Base-by-base conservation (phyloP, 176 grass and related monocot genomes). In the Zizania latifolia region DNA sequence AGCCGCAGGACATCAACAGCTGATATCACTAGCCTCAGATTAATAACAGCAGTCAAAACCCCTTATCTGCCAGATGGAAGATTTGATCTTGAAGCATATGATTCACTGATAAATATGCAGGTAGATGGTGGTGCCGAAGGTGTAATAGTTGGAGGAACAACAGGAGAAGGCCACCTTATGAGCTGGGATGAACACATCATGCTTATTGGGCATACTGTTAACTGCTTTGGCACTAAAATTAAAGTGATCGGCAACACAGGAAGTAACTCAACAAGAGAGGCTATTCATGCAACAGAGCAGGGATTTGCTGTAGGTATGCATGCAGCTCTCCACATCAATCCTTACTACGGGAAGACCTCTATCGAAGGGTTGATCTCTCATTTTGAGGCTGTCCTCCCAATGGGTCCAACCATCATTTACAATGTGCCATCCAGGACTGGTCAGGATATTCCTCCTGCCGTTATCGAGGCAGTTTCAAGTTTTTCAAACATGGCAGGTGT, bases 151-250 rank as follows among this genome's bases (percentile, higher is more conserved):
- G 91, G 95, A 62, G 95, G 89, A 62, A 99, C 91, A 65, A 90
- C 91, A 39, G 89, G 91, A 61, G 95, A 99, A 70, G 95, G 95
- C 19, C 95, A 99, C 34, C 89, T 99, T 51, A 99, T 99, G 95
- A 94, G 91, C 76, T 99, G 95, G 95, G 95, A 99, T 48, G 95
- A 99, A 64, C 95, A 99, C 68, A 90, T 94, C 62, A 99, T 99
- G 91, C 89, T 99, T 37, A 99, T 94, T 21, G 95, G 86, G 14
- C 95, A 99, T 71, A 92, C 95, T 2, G 95, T 99, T 48, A 94
- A 94, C 84, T 99, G 95, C 67, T 99, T 99, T 86, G 95, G 95
- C 46, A 77, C 89, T 46, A 81, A 83, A 33, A 91, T 98, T 56
- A 98, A 98, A 77, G 91, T 98, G 41, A 92, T 93, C 65, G 95